phyloP scores from a whole-genome alignment of 345 rosid genomes.

The Aquilaria sinensis region DNA sequence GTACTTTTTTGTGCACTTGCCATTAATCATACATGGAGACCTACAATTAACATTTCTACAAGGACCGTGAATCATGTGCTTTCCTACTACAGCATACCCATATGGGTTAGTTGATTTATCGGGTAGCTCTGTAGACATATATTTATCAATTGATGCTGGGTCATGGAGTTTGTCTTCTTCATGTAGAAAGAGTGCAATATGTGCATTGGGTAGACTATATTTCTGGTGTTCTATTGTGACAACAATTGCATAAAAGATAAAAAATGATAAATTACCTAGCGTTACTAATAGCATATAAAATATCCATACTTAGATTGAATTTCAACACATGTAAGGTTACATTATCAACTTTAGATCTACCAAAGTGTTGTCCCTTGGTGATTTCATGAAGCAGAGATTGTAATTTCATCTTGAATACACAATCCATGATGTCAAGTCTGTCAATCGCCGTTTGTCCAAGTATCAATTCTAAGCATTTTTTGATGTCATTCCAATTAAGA shows the following conservation, averaged over 20 bases:
- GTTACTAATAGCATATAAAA: not conserved
- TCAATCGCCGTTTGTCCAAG: not conserved
- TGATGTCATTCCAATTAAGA: slow-evolving; percentile 1
- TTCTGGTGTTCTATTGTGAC: not conserved
- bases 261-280: too few relatives aligned
- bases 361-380: too few relatives aligned
- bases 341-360: not conserved
- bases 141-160: not conserved
- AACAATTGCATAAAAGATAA: not conserved
- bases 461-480: not conserved
- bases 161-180: not conserved
- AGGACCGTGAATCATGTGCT: slow-evolving; percentile 5
- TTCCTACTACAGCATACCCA: not conserved
- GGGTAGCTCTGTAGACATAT: not conserved
- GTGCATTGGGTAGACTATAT: not conserved
- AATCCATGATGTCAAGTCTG: slow-evolving; percentile 6
- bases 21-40: not conserved
- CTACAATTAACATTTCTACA: not conserved
- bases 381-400: too few relatives aligned
- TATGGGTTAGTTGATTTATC: not conserved
- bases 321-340: not conserved
- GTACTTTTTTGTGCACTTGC: not conserved
- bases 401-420: slow-evolving; percentile 4
- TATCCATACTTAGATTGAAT: not conserved
- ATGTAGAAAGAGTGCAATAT: not conserved